A percentile compares a stretch with the other conserved stretches of the same genome.
Conservation (phyloP, 176 grass and related monocot genomes). For the Secale cereale region DNA sequence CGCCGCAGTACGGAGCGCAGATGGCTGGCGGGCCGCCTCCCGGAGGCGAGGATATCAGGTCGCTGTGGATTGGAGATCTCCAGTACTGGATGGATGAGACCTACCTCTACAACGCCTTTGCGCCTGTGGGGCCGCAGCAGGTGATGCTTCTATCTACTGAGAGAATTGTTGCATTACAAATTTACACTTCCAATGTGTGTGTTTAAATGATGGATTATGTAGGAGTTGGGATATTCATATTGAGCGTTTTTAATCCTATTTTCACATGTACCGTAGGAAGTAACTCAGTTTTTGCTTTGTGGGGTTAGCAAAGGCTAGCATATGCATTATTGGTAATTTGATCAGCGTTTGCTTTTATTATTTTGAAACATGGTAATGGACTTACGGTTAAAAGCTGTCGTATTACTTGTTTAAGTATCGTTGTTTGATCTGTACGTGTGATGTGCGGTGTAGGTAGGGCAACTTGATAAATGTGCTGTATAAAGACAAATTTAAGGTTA, state of each 20-base stretch:
- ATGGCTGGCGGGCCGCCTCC: neutral
- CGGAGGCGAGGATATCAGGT: slow-evolving; percentile 53
- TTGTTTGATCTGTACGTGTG: neutral
- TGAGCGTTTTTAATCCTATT: neutral
- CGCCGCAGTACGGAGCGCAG: slow-evolving; percentile 35
- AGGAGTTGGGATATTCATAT: neutral
- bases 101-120: slow-evolving; percentile 61
- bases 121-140: slow-evolving; percentile 42
- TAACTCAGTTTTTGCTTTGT: neutral
- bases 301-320: neutral
- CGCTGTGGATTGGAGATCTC: slow-evolving; percentile 90
- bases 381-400: neutral
- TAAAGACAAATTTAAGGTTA: neutral
- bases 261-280: neutral
- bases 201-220: neutral
- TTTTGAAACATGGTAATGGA: neutral
- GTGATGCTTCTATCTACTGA: slow-evolving; percentile 13
- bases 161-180: neutral
- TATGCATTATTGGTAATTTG: neutral
- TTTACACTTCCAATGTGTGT: neutral
- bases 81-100: slow-evolving; percentile 92
- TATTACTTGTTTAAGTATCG: neutral
- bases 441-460: neutral
- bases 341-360: too few relatives aligned
- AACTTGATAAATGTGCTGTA: neutral